Base-by-base conservation (phyloP, 208 protist genomes). In the Lotmaria passim region DNA sequence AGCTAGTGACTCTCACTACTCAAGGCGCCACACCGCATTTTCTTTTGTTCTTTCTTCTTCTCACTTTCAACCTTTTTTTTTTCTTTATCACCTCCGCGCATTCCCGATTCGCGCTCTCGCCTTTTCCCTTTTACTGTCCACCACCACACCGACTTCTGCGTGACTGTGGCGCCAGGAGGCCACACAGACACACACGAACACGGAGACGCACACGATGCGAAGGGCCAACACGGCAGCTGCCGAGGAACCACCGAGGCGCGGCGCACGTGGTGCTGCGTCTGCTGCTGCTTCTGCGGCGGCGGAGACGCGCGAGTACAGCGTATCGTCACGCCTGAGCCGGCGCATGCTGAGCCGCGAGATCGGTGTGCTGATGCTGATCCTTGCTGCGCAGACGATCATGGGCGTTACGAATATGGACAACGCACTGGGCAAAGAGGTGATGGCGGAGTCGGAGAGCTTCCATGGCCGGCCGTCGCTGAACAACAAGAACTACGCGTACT, bases 381-480 rank as follows among this genome's bases (percentile, higher is more conserved):
- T 93, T 66, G 77, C 78, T 34, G 74, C 78, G 30, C 65, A 87
- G 48, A 79, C 75, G 26, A 41, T 82, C n/a, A 69, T 75, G n/a
- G 79, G 78, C 50, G 41, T 82, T 57, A 57, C 46, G 26, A 70
- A 61, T 59, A 63, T 71, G 48, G 61, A 77, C 26, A 64, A 79
- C 50, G 64, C 73, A 51, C 75, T 90, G 51, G 90, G 84, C 76
- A 89, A 82, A n/a, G 87, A 93, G 64, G 50, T 85, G 67, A 77
- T 93, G 44, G 82, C 85, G 7, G 72, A 79, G 58, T 52, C 70
- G n/a, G 59, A 79, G 30, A 53, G 44, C 70, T 87, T 74, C 55
- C 66, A 59, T 30, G 56, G 67, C 7, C 67, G 70, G 15, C 69
- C 76, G 30, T 76, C 75, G 17, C 28, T 82, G 44, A 67, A 72